These are phyloP conservation scores for Parachaetomium inaequale DNA, from an alignment of 495 filamentous ascomycete genomes.

Conservation along the genomic window DNA sequence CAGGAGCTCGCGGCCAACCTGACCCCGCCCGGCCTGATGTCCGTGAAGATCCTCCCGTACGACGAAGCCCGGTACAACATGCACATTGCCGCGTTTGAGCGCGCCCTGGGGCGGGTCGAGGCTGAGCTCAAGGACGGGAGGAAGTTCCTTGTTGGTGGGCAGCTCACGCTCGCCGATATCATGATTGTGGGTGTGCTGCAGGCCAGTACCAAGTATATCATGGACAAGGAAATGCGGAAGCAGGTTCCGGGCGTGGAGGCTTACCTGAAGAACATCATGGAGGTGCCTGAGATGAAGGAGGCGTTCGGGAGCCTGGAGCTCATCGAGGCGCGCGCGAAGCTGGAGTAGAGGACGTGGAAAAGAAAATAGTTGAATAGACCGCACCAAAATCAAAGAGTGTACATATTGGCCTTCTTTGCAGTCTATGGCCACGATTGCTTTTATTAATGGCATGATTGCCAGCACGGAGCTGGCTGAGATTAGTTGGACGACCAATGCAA, in stretches of 20 bases:
- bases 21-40: slow-evolving; percentile 31
- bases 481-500: no score
- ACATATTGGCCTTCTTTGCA: no score
- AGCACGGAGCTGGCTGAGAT: no score
- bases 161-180: slow-evolving; percentile 54
- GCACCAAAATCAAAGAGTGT: no score
- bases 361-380: neutral
- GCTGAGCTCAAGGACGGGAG: slow-evolving; percentile 35
- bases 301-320: slow-evolving; percentile 45
- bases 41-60: slow-evolving; percentile 37
- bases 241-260: slow-evolving; percentile 42
- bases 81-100: slow-evolving; percentile 26
- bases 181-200: slow-evolving; percentile 41
- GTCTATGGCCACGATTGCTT: no score
- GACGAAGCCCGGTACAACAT: slow-evolving; percentile 37
- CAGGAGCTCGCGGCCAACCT: slow-evolving; percentile 41
- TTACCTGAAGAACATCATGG: slow-evolving; percentile 44
- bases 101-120: slow-evolving; percentile 45
- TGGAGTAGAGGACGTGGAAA: neutral
- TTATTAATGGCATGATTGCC: no score
- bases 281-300: slow-evolving; percentile 48
- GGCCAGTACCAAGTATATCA: slow-evolving; percentile 39
- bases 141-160: slow-evolving; percentile 48
- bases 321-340: slow-evolving; percentile 38
- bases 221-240: slow-evolving; percentile 52